These are phyloP conservation scores for Epithemia pelagica DNA, from an alignment of 108 stramenopile species.

Conservation along the genomic window DNA sequence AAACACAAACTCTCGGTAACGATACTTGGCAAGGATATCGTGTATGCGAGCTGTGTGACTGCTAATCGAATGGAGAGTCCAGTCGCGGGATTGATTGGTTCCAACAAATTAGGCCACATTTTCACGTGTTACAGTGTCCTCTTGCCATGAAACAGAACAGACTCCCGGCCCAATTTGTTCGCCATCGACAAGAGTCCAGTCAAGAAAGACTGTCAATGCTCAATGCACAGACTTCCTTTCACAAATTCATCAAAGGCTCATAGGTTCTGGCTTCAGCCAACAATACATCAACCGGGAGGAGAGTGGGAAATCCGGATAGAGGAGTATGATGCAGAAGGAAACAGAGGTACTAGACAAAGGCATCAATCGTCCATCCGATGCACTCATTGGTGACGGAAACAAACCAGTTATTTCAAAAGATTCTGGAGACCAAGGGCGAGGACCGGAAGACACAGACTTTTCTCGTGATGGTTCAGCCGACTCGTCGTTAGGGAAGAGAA, in stretches of 20 bases:
- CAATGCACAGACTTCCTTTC: not conserved
- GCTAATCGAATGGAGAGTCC: not conserved
- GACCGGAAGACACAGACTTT: conserved; percentile 24
- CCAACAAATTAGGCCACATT: not conserved
- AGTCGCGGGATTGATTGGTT: not conserved
- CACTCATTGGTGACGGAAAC: not conserved
- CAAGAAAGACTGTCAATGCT: too few species aligned
- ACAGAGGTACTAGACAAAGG: not conserved
- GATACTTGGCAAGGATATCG: too few species aligned
- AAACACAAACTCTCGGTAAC: not conserved
- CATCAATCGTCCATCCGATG: not conserved
- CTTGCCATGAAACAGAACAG: not conserved
- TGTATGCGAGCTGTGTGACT: too few species aligned
- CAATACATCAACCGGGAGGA: not conserved
- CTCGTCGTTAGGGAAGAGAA: conserved; percentile 28
- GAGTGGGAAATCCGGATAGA: not conserved
- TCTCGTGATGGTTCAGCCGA: conserved; percentile 28
- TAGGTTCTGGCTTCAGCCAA: not conserved
- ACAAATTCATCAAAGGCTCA: not conserved
- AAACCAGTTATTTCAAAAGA: not conserved
- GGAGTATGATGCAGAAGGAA: conserved; percentile 1
- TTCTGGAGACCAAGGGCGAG: conserved; percentile 1
- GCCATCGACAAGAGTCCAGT: not conserved
- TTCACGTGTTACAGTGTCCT: not conserved
- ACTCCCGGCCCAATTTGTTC: not conserved